Base-by-base conservation (phyloP, 805 yeast genomes). In the Candida easanensis region DNA sequence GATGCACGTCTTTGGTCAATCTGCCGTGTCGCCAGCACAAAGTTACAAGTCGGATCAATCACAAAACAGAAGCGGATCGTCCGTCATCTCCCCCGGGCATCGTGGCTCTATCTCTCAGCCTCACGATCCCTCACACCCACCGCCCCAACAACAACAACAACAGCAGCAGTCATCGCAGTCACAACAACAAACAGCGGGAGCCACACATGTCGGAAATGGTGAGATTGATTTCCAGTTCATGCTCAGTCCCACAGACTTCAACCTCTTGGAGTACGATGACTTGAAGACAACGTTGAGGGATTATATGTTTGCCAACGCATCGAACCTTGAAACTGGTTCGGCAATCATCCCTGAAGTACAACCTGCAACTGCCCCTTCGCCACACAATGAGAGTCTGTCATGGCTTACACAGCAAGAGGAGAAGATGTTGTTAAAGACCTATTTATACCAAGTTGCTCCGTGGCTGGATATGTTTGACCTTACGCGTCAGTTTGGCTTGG, bases 391-490 rank as follows among this genome's bases (percentile, higher is more conserved):
- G 7, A 25, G 19, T 5, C 31, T 60, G 33, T 50, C 54, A 10
- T 58, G 54, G n/a, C 38, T 60, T 4, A 45, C 55, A 7, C 54
- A 58, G 67, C 71, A 52, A 10, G 71, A 67, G 42, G 56, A 57
- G 46, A 52, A 64, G 44, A 25, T 48, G 11, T 46, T 69, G 35
- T 47, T 64, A 52, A 59, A 60, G 38, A 62, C 57, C 15, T 71
- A 62, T 38, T 48, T 68, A 3, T 68, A 67, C 40, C 65, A 65
- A 26, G 63, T 70, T 21, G 70, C 73, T 0, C 57, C 63, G 1
- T 64, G 72, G 59, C 46, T 68, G 16, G 73, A 68, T 42, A 67
- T 69, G 66, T 69, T 66, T 49, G 63, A 60, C 36, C 54, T 55
- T 2, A 46, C 64, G 4, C 61, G 63, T 37, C 63, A 63, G 35